Base-by-base conservation (phyloP, 306 rosid genomes). In the Acacia acuminata region DNA sequence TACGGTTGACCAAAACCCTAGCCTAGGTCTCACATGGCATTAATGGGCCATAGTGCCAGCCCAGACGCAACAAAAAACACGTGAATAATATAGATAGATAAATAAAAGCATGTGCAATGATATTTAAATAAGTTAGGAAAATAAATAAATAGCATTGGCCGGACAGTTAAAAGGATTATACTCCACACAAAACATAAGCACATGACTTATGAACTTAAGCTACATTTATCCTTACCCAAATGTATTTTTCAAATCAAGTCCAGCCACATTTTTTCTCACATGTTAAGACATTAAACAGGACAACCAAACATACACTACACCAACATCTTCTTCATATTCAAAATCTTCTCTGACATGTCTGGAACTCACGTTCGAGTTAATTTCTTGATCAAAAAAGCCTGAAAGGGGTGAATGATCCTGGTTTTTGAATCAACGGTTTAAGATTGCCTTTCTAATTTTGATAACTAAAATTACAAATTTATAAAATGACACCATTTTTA, bases 321-420 rank as follows among this genome's bases (percentile, higher is more conserved):
- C 1, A 86, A 90, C 81, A 91, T 89, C 86, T 90, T 96, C 2
- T 63, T 93, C 50, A 45, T 9, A 11, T 63, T 93, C 50, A 45
- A 45, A 45, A 10, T 43, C 47, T 8, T 43, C 44, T 42, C 44
- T 2, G 44, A 42, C 44, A 42, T 6, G 44, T 42, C 44, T 42
- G 9, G 44, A 42, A 8, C 1, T 42, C 44, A 42, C 3, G 10
- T 42, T 42, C 12, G 48, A 44, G 14, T 44, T 44, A 1, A 44
- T 44, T 8, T 10, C 10, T 11, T 44, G 14, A 44, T 30, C 32
- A 1, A 44, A 44, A 44, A 13, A 8, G 13, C 48, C 10, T 44
- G 10, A 44, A 44, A 44, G 10, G 14, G 48, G 53, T 47, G 17
- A 47, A 13, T 47, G 15, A 15, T 47, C 4, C 19, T 48, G 53